A percentile compares a stretch with the other conserved stretches of the same genome.
phyloP scores from a whole-genome alignment of 2,329 filamentous ascomycete species.

The Exophiala bonariae region DNA sequence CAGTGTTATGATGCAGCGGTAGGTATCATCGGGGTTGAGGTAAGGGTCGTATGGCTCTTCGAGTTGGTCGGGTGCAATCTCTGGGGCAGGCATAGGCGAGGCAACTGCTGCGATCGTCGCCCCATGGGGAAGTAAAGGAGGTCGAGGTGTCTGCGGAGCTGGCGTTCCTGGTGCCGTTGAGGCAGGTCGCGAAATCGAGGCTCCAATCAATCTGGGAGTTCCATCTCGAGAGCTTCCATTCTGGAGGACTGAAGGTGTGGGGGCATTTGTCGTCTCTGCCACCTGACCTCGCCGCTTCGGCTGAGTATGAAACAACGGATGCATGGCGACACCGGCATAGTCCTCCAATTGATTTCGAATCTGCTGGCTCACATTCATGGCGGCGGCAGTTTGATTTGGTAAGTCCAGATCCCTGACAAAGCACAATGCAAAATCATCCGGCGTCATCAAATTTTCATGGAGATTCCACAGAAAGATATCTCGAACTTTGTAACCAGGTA shows the following conservation, averaged over 20 bases:
- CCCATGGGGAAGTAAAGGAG: constrained; percentile 40
- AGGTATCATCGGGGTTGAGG: constrained; percentile 88
- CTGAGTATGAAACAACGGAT: constrained; percentile 76
- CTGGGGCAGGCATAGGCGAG: constrained; percentile 52
- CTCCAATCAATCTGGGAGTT: constrained; percentile 41
- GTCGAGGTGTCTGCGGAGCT: constrained; percentile 50
- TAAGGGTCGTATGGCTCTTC: constrained; percentile 60
- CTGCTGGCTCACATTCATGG: constrained; percentile 83
- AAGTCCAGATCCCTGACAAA: constrained; percentile 93
- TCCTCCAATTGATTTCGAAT: constrained; percentile 95
- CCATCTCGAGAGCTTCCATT: constrained; percentile 51
- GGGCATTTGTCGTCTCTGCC: constrained; percentile 31
- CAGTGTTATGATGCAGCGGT: constrained; percentile 86
- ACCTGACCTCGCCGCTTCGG: constrained; percentile 41
- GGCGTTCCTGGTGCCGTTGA: constrained; percentile 28
- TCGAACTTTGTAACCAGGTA: constrained; percentile 82
- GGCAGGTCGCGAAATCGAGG: constrained; percentile 24
- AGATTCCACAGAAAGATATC: constrained; percentile 98
- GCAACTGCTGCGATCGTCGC: constrained; percentile 68
- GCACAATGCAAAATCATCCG: constrained; percentile 89
- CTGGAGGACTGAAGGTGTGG: constrained; percentile 33
- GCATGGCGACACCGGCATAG: constrained; percentile 89
- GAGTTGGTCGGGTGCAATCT: constrained; percentile 10
- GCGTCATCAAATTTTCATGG: constrained; percentile 89
- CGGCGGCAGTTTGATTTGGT: constrained; percentile 68